Percentiles rank a stretch among this genome's conserved stretches.
Evolutionary conservation across 1,139 yeast species (phyloP).

Genomic region (Debaryomycetaceae sp.): DNA sequence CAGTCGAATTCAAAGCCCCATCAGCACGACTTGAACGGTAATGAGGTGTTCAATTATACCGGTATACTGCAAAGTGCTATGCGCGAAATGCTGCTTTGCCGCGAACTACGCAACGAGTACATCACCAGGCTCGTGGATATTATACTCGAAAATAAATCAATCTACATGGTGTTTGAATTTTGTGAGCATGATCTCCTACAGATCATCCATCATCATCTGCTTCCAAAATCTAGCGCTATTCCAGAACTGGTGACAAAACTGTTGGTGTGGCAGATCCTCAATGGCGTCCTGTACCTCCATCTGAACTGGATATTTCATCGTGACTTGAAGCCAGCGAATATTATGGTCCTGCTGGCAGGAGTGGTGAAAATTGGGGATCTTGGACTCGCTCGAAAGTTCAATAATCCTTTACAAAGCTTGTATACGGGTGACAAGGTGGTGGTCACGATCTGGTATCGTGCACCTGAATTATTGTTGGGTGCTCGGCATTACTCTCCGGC

Average conservation of each 20-base stretch:
- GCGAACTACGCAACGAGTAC: slow-evolving; percentile 75
- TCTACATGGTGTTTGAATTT: slow-evolving; percentile 90
- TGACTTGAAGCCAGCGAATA: slow-evolving; percentile 94
- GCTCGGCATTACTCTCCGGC: slow-evolving; percentile 94
- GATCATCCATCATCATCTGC: slow-evolving; percentile 87
- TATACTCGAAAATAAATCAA: slow-evolving; percentile 80
- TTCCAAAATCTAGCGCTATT: slow-evolving; percentile 71
- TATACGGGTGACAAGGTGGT: slow-evolving; percentile 96
- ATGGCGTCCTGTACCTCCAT: slow-evolving; percentile 85
- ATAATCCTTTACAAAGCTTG: slow-evolving; percentile 78
- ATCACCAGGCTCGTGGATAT: slow-evolving; percentile 74
- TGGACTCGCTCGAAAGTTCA: slow-evolving; percentile 86
- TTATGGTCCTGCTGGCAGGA: slow-evolving; percentile 87
- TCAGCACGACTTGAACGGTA: slow-evolving; percentile 43
- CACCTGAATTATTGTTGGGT: slow-evolving; percentile 86
- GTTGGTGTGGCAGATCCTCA: slow-evolving; percentile 81
- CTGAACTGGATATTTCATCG: slow-evolving; percentile 95
- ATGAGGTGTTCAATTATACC: slow-evolving; percentile 76
- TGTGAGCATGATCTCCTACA: slow-evolving; percentile 94
- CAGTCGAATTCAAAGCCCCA: slow-evolving; percentile 34
- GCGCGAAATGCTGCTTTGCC: slow-evolving; percentile 89
- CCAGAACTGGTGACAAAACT: slow-evolving; percentile 73
- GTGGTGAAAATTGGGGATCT: slow-evolving; percentile 91
- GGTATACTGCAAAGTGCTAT: slow-evolving; percentile 96
- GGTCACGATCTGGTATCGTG: slow-evolving; percentile 96